phyloP scores from a whole-genome alignment of 495 filamentous ascomycete genomes.

The Penicillium canescens region DNA sequence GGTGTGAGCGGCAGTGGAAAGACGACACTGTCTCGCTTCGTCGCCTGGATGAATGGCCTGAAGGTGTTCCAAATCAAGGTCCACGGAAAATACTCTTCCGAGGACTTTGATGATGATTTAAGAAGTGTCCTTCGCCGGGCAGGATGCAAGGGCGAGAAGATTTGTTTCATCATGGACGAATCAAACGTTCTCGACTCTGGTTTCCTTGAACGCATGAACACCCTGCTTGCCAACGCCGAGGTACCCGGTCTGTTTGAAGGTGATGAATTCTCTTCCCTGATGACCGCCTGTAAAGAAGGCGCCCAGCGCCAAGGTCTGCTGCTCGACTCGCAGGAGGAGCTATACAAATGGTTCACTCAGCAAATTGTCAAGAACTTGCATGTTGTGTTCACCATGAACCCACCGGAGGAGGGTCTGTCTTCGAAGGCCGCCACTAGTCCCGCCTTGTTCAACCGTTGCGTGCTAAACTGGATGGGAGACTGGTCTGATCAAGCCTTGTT shows the following conservation, averaged over 20 bases:
- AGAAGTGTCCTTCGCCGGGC: slow-evolving; percentile 89
- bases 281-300: slow-evolving; percentile 98
- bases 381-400: slow-evolving; percentile 99
- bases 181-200: slow-evolving; percentile 97
- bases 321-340: slow-evolving; percentile 94
- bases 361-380: slow-evolving; percentile 99
- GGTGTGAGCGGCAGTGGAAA: slow-evolving; percentile 98
- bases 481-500: slow-evolving; percentile 99
- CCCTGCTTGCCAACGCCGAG: slow-evolving; percentile 94
- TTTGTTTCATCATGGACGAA: slow-evolving; percentile 99
- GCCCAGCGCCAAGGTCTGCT: slow-evolving; percentile 94
- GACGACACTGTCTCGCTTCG: slow-evolving; percentile 95
- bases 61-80: slow-evolving; percentile 99
- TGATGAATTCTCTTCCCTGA: slow-evolving; percentile 90
- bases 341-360: slow-evolving; percentile 99
- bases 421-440: slow-evolving; percentile 97
- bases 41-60: slow-evolving; percentile 99
- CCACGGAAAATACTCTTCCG: slow-evolving; percentile 95
- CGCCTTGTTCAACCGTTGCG: slow-evolving; percentile 97
- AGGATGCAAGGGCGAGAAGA: slow-evolving; percentile 98
- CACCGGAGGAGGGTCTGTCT: slow-evolving; percentile 90
- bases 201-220: slow-evolving; percentile 99
- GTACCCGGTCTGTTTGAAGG: slow-evolving; percentile 98
- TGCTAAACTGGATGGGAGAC: slow-evolving; percentile 99
- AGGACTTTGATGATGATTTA: slow-evolving; percentile 98